These are phyloP conservation scores for Immersiella caudata DNA, from an alignment of 495 filamentous ascomycete species.

Conservation along the genomic window DNA sequence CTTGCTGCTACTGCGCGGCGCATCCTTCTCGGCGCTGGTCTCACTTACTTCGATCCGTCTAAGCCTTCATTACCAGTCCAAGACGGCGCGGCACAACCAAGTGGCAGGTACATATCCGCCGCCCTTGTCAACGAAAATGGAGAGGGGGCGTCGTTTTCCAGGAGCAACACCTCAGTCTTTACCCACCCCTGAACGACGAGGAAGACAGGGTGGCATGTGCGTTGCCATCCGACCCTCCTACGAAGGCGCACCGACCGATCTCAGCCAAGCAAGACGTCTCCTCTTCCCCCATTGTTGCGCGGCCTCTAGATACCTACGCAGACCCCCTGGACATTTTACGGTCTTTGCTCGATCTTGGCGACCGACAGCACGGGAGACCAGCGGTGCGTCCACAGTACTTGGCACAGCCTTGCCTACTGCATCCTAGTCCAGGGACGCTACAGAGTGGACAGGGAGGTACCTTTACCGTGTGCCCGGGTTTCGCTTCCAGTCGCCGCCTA, in stretches of 20 bases:
- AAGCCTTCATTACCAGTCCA: not conserved
- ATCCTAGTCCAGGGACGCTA: not conserved
- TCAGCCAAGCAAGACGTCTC: not conserved
- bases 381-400: conserved; percentile 7
- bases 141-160: not conserved
- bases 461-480: not conserved
- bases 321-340: not conserved
- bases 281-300: conserved; percentile 10
- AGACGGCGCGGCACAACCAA: not conserved
- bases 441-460: not conserved
- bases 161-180: not conserved
- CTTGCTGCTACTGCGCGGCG: conserved; percentile 1
- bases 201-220: not conserved
- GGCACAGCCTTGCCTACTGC: not conserved
- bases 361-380: no score
- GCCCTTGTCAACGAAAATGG: not conserved
- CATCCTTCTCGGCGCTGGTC: conserved; percentile 7
- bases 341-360: not conserved
- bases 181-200: not conserved
- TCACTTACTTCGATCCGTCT: conserved; percentile 9
- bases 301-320: not conserved
- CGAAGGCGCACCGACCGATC: not conserved
- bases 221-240: not conserved
- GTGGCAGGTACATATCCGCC: not conserved
- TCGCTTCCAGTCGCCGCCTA: not conserved